A percentile compares a stretch with the other conserved stretches of the same genome.
These are phyloP conservation scores for Podospora appendiculata DNA, from an alignment of 495 filamentous ascomycete genomes.

Conservation along the genomic window DNA sequence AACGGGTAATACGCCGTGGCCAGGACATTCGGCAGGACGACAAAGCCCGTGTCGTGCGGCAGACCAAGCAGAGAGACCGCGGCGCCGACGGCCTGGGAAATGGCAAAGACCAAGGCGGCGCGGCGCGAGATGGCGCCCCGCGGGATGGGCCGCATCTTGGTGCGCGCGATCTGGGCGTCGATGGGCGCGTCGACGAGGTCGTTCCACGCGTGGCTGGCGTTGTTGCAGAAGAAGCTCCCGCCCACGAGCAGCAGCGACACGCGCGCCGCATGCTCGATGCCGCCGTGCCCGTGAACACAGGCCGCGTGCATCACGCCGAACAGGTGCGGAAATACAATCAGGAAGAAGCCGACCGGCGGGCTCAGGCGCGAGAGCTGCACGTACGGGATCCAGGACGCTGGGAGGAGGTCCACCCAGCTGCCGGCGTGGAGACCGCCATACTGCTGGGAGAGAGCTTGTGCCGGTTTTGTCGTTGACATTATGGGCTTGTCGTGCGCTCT, in stretches of 20 bases:
- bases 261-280: not conserved
- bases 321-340: conserved; percentile 26
- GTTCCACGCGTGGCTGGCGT: conserved; percentile 28
- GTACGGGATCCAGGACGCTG: conserved; percentile 29
- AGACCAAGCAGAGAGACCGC: not conserved
- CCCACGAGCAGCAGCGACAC: not conserved
- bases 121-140: conserved; percentile 31
- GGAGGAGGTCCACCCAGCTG: conserved; percentile 2
- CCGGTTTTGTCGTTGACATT: too few relatives aligned
- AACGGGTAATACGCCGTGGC: conserved; percentile 4
- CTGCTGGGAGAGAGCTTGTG: not conserved
- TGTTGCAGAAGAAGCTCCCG: conserved; percentile 8
- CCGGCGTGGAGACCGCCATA: not conserved
- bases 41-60: not conserved
- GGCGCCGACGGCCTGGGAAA: conserved; percentile 8
- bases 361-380: conserved; percentile 36
- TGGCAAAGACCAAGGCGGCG: conserved; percentile 25
- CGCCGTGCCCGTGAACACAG: not conserved
- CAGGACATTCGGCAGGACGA: not conserved
- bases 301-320: conserved; percentile 23
- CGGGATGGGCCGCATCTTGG: conserved; percentile 30
- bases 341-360: conserved; percentile 25
- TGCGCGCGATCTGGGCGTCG: conserved; percentile 32
- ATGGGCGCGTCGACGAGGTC: conserved; percentile 35
- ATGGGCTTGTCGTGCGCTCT: too few relatives aligned